A percentile compares a stretch with the other conserved stretches of the same genome.
phyloP scores from a whole-genome alignment of 306 rosid genomes.

The Hippophae gyantsensis region DNA sequence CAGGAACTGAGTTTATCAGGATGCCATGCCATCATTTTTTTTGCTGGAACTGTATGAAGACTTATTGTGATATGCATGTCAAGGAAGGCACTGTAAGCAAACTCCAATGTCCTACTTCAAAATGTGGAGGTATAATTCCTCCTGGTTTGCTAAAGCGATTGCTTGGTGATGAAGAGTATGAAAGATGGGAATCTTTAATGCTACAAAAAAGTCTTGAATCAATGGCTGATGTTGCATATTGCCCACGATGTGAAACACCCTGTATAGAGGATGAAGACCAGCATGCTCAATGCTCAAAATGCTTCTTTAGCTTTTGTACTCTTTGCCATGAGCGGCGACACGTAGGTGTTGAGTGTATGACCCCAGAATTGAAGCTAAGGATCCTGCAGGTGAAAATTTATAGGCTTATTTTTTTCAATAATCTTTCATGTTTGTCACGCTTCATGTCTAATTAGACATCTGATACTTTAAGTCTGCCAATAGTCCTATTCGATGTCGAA shows the following conservation, averaged over 20 bases:
- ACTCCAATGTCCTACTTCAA: slow-evolving; percentile 61
- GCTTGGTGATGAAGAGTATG: slow-evolving; percentile 56
- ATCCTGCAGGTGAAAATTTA: slow-evolving; percentile 49
- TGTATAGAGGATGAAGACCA: slow-evolving; percentile 78
- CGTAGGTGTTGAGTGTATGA: slow-evolving; percentile 69
- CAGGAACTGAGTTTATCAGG: slow-evolving; percentile 58
- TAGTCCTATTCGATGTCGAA: too few relatives aligned
- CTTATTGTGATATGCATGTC: slow-evolving; percentile 58
- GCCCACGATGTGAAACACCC: slow-evolving; percentile 87
- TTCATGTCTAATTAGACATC: too few relatives aligned
- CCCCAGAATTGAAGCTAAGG: slow-evolving; percentile 61
- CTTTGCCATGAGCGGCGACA: slow-evolving; percentile 82
- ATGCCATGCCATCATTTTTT: slow-evolving; percentile 78
- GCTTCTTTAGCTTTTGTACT: slow-evolving; percentile 83
- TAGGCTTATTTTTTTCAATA: too few relatives aligned
- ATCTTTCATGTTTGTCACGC: too few relatives aligned
- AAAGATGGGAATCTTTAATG: slow-evolving; percentile 73
- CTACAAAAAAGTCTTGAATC: slow-evolving; percentile 64
- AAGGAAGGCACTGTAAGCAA: slow-evolving; percentile 68
- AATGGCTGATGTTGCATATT: slow-evolving; percentile 68
- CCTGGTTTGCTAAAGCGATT: slow-evolving; percentile 59
- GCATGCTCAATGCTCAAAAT: slow-evolving; percentile 73
- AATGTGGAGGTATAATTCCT: slow-evolving; percentile 60
- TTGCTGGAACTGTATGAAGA: slow-evolving; percentile 78
- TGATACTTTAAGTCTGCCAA: too few relatives aligned